Base-by-base conservation (phyloP, 2,329 filamentous ascomycete genomes). In the Xylariaceae sp. region DNA sequence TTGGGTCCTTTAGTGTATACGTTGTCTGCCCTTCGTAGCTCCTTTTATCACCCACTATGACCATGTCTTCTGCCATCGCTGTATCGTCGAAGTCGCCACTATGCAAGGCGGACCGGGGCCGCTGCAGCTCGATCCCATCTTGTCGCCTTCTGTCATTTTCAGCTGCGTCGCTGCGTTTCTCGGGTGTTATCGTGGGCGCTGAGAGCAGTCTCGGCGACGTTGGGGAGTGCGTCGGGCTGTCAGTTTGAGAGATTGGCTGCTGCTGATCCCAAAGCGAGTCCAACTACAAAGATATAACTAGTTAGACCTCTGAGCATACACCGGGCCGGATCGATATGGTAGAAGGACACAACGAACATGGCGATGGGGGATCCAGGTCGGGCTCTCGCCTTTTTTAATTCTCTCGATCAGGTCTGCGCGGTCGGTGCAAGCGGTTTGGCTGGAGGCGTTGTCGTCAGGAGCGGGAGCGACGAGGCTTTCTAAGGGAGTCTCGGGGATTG, bases 401-500 rank as follows among this genome's bases (percentile, higher is more conserved):
- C 85, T 80, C 68, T 90, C 82, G 49, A 97, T 96, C 60, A 96
- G 74, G 67, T 91, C 86, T 49, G 83, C 82, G 56, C 91, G 80
- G 66, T 90, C 83, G 15, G 75, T 76, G 33, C 73, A 75, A 11
- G 70, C 55, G n/a, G 56, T 59, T 9, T 59, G 50, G 6, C 15
- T 15, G 11, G 33, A 12, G 30, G 38, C 35, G 15, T 51, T 40
- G 31, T 64, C 57, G 22, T 68, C 66, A 5, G 68, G 68, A 1
- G 67, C 65, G 31, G 48, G 56, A 11, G 67, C 56, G 31, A 57
- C 22, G 47, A 72, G 72, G 43, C 67, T 27, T 7, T 27, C 22
- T 5, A 7, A 27, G 4, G 4, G 22, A 5, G 33, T 74, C 41
- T 77, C 75, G 22, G 64, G 67, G 14, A 83, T 41, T 1, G 74